Conservation (phyloP, 306 rosid genomes). For the Sicyos edulis region DNA sequence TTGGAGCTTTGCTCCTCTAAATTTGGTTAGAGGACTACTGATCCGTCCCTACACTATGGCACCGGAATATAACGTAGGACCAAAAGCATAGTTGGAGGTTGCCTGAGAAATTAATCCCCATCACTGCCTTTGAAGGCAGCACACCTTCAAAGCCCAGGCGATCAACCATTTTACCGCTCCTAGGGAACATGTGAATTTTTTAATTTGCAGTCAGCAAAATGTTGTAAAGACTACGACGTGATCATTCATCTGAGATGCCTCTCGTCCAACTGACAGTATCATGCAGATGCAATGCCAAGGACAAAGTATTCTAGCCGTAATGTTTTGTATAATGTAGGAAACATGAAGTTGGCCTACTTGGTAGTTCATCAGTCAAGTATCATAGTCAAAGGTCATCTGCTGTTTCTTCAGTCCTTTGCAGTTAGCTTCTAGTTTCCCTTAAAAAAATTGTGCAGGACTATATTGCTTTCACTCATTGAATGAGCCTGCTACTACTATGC, state of each 20-base stretch:
- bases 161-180: too few relatives aligned
- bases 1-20: too few relatives aligned
- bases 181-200: too few relatives aligned
- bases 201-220: not conserved
- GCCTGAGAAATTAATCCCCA: too few relatives aligned
- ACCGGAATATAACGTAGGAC: too few relatives aligned
- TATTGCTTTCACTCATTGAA: not conserved
- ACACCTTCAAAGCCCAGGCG: too few relatives aligned
- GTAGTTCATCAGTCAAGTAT: not conserved
- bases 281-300: not conserved
- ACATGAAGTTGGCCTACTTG: not conserved
- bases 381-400: not conserved
- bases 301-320: not conserved
- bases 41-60: too few relatives aligned
- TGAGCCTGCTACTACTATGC: not conserved
- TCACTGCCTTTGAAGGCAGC: too few relatives aligned
- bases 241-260: too few relatives aligned
- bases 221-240: not conserved
- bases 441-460: not conserved
- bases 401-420: not conserved
- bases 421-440: not conserved
- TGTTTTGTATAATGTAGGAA: not conserved
- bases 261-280: not conserved
- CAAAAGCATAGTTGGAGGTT: too few relatives aligned
- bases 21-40: too few relatives aligned